Evolutionary conservation across 208 protist species (phyloP).

Genomic region (Trypanosoma brucei): DNA sequence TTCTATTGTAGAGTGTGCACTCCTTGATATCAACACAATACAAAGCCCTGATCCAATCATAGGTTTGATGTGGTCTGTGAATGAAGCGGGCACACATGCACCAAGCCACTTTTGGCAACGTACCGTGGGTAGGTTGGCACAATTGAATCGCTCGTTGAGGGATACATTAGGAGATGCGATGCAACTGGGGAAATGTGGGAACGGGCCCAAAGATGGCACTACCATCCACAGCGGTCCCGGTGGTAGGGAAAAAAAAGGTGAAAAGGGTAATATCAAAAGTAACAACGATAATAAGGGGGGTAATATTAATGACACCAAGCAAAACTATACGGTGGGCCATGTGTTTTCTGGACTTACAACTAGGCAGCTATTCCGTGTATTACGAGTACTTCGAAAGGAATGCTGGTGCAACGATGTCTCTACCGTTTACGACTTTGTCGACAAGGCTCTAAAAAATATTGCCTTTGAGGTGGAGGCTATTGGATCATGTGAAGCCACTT

Average conservation of each 20-base stretch:
- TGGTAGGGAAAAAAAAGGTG: not conserved
- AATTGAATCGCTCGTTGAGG: conserved; percentile 40
- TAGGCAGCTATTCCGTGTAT: conserved; percentile 66
- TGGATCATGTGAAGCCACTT: not conserved
- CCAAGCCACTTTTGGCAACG: conserved; percentile 54
- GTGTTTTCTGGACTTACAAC: conserved; percentile 76
- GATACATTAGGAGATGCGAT: conserved; percentile 21
- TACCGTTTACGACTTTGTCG: conserved; percentile 46
- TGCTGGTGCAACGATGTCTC: conserved; percentile 40
- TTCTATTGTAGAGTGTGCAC: conserved; percentile 39
- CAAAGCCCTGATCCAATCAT: conserved; percentile 43
- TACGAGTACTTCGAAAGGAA: conserved; percentile 50
- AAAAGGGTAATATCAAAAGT: not conserved
- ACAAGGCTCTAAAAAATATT: conserved; percentile 72
- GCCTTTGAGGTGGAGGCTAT: conserved; percentile 61
- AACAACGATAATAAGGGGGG: not conserved
- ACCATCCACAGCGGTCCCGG: not conserved
- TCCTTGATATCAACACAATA: conserved; percentile 29
- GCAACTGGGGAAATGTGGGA: not conserved
- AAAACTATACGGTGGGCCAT: conserved; percentile 26
- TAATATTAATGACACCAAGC: not conserved
- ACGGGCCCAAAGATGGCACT: no score
- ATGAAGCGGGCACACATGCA: conserved; percentile 36
- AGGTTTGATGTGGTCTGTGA: conserved; percentile 61
- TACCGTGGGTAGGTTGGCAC: conserved; percentile 38